Conservation (phyloP, 208 protist species). For the Acanthamoeba triangularis region DNA sequence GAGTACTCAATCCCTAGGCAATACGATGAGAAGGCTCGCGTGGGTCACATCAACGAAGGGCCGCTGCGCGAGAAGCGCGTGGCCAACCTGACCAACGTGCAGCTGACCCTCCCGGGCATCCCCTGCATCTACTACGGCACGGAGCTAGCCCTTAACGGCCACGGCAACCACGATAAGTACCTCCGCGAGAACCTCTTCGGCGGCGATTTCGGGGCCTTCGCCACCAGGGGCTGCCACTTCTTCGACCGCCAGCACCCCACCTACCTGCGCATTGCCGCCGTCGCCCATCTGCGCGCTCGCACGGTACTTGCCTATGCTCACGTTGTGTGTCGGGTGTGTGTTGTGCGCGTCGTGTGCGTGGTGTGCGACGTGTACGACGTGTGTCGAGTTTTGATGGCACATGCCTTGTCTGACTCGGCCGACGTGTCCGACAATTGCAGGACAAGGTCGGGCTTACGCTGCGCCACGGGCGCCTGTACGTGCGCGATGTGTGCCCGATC, state of each 20-base stretch:
- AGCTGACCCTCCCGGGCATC: conserved; percentile 28
- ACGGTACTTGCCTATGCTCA: not conserved
- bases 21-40: conserved; percentile 16
- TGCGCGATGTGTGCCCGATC: conserved; percentile 25
- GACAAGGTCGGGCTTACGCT: not conserved
- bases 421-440: not conserved
- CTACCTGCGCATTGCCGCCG: conserved; percentile 23
- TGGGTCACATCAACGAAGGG: conserved; percentile 34
- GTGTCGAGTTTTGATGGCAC: too few relatives aligned
- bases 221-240: conserved; percentile 44
- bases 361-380: not conserved
- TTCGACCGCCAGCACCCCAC: conserved; percentile 21
- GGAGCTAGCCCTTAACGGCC: conserved; percentile 24
- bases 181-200: conserved; percentile 28
- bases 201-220: conserved; percentile 3
- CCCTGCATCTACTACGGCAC: conserved; percentile 62
- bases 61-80: not conserved
- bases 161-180: conserved; percentile 54
- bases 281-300: not conserved
- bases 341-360: too few relatives aligned
- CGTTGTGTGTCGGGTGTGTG: too few relatives aligned
- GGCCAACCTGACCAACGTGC: not conserved
- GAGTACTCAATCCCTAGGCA: not conserved
- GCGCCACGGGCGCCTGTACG: conserved; percentile 3
- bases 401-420: too few relatives aligned